Evolutionary conservation across 495 filamentous ascomycete genomes (phyloP).

Genomic region (Trichoderma reesei): DNA sequence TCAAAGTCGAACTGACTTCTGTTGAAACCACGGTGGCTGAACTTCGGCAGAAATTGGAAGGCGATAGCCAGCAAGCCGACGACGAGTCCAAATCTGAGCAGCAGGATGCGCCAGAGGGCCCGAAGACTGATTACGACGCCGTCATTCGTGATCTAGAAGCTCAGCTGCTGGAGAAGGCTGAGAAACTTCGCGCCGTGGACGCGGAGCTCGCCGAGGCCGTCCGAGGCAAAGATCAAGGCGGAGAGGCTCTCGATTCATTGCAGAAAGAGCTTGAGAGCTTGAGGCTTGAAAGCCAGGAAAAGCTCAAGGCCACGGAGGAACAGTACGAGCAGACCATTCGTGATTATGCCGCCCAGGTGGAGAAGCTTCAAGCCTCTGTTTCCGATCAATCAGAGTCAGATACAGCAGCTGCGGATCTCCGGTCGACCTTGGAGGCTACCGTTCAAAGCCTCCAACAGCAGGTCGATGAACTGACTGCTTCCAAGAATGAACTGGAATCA

Average conservation of each 20-base stretch:
- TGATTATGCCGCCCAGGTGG: background rate
- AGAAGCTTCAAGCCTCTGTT: background rate
- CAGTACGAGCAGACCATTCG: background rate
- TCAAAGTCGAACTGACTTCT: conserved; percentile 29
- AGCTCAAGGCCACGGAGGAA: background rate
- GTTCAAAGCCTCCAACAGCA: background rate
- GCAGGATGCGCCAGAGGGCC: conserved; percentile 4
- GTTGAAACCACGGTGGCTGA: conserved; percentile 34
- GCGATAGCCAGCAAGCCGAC: conserved; percentile 24
- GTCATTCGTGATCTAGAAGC: conserved; percentile 4
- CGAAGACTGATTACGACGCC: background rate
- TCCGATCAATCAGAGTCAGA: background rate
- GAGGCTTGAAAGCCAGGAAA: background rate
- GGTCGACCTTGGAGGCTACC: background rate
- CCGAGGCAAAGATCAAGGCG: background rate
- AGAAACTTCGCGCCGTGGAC: background rate
- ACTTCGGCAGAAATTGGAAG: conserved; percentile 15
- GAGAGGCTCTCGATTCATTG: background rate
- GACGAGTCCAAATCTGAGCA: conserved; percentile 17
- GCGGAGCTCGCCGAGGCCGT: background rate
- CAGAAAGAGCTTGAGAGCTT: conserved; percentile 6
- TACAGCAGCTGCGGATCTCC: background rate
- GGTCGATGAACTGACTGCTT: background rate
- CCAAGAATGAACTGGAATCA: background rate
- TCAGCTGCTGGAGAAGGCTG: background rate